Percentiles rank a stretch among this genome's conserved stretches.
Conservation (phyloP, 768 basidiomycete species). For the Paxillus rubicundulus region DNA sequence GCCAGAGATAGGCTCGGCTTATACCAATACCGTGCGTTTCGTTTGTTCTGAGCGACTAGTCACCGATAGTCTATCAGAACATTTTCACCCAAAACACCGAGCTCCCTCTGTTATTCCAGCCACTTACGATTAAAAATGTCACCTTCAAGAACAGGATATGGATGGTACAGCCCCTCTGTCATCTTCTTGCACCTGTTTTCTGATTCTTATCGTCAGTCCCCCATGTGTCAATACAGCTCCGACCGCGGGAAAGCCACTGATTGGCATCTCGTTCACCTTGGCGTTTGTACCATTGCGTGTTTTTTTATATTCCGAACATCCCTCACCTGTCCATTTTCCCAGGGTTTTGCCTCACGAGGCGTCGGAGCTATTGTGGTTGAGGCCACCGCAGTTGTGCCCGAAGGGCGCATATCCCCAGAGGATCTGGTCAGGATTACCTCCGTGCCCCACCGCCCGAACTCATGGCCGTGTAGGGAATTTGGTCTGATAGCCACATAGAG, state of each 20-base stretch:
- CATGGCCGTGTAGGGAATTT: slow-evolving; percentile 49
- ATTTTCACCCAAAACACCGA: slow-evolving; percentile 47
- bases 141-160: slow-evolving; percentile 77
- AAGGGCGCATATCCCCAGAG: slow-evolving; percentile 75
- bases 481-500: slow-evolving; percentile 73
- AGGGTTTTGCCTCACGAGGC: slow-evolving; percentile 70
- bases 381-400: slow-evolving; percentile 70
- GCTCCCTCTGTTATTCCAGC: slow-evolving; percentile 61
- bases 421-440: slow-evolving; percentile 51
- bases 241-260: slow-evolving; percentile 75
- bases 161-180: slow-evolving; percentile 38
- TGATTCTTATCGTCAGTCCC: slow-evolving; percentile 41
- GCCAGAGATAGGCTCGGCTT: slow-evolving; percentile 51
- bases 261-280: slow-evolving; percentile 81
- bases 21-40: slow-evolving; percentile 19
- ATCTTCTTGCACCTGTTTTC: neutral
- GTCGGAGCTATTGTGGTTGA: slow-evolving; percentile 70
- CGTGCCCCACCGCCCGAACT: neutral
- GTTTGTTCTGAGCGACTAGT: neutral
- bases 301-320: neutral
- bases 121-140: slow-evolving; percentile 56
- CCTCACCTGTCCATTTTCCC: neutral
- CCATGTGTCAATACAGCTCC: slow-evolving; percentile 83
- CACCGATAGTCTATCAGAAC: slow-evolving; percentile 17
- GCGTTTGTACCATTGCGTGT: slow-evolving; percentile 34